Evolutionary conservation across 208 protist genomes (phyloP), one percentile per base, ranked within the genome.

Genomic region (Leishmania arabica): DNA sequence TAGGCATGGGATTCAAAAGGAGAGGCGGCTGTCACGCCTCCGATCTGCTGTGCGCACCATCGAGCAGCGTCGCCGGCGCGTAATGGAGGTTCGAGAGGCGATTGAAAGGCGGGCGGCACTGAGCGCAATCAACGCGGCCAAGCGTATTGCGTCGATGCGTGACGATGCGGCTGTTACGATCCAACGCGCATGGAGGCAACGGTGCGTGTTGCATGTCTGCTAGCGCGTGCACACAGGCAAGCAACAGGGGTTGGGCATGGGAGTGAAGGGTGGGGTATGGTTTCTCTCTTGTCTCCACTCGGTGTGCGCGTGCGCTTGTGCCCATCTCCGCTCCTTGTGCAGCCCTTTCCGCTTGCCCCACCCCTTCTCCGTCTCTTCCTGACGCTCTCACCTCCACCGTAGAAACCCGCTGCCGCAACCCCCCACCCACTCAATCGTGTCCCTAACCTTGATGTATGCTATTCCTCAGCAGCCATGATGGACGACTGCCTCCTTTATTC

Each of bases 161-260:
- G 60, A 40, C 5, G 92, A 95, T 73, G 92, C 92, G 3, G 89
- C 86, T 3, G 51, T 80, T 31, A 90, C 90, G 1, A 92, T 95
- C 65, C 85, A 95, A 64, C 84, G 84, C 0, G 77, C 87, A 17
- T 95, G 92, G 92, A 80, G 86, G 34, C 66, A 37, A 51, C 40
- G 9, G 9, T 37, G 42, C 21, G 21, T 45, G 24, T 5, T 9
- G 54, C 27, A 9, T 31, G 53, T 34, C 19, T 19, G 19, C 54
- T 66, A 49, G 31, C 17, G 13, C 9, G 6, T 45, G 19, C 56
- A n/a, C 3, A 45, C 53, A 58, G 40, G 24, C 34, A 40, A 49
- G n/a, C 40, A 27, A 19, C 49, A 21, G 0, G 17, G 8, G 2
- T 3, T 76, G n/a, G 34, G 62, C 7, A 11, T 15, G 27, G 31